These are phyloP conservation scores for Entrophospora sp. DNA, from an alignment of 192 early-diverging fungal genomes.

Conservation along the genomic window DNA sequence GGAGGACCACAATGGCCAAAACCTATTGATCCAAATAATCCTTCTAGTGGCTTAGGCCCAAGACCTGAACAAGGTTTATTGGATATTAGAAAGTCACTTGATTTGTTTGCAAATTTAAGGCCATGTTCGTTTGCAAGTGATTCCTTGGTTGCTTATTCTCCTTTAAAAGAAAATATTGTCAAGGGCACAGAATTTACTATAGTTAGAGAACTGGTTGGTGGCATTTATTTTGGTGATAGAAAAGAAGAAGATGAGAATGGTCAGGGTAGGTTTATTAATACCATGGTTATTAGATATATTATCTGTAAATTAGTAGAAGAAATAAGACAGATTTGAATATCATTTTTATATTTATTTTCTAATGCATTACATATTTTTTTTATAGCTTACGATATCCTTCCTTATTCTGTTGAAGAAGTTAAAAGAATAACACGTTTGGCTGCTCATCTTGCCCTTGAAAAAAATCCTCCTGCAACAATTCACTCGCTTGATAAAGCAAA, in stretches of 20 bases:
- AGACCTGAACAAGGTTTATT: slow-evolving; percentile 94
- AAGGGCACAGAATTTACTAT: slow-evolving; percentile 87
- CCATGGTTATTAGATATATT: too few relatives aligned
- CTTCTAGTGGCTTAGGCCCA: slow-evolving; percentile 61
- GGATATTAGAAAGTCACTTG: slow-evolving; percentile 82
- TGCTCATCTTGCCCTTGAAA: slow-evolving; percentile 68
- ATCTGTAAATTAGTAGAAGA: too few relatives aligned
- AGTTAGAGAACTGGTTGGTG: slow-evolving; percentile 92
- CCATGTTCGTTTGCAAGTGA: slow-evolving; percentile 89
- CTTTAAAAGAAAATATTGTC: slow-evolving; percentile 85
- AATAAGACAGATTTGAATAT: too few relatives aligned
- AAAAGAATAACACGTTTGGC: slow-evolving; percentile 94
- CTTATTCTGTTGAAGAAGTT: slow-evolving; percentile 85
- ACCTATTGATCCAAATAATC: slow-evolving; percentile 53
- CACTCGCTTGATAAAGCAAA: slow-evolving; percentile 99
- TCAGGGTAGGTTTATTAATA: slow-evolving; percentile 38
- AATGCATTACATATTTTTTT: too few relatives aligned
- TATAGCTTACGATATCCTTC: slow-evolving; percentile 86
- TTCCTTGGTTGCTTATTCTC: slow-evolving; percentile 71
- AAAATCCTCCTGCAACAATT: slow-evolving; percentile 74
- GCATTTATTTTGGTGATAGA: slow-evolving; percentile 95
- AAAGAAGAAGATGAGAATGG: slow-evolving; percentile 63
- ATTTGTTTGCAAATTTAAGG: slow-evolving; percentile 94
- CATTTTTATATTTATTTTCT: too few relatives aligned
- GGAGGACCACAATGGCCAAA: slow-evolving; percentile 95